Conservation (phyloP, 2,329 filamentous ascomycete species). For the Decorospora gaudefroyi region DNA sequence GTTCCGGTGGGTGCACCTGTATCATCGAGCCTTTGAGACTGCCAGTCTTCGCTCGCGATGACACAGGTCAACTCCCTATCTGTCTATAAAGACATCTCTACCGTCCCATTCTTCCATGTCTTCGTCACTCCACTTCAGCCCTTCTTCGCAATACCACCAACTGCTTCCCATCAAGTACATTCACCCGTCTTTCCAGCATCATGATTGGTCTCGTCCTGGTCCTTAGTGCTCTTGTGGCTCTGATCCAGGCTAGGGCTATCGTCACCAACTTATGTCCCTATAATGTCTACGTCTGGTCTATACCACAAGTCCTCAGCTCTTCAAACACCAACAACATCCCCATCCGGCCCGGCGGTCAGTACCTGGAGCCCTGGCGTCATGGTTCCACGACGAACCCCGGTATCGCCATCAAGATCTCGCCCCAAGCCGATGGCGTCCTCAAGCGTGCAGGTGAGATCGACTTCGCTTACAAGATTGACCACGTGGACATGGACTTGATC, state of each 20-base stretch:
- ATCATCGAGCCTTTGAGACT: no score
- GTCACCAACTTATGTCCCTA: conserved; percentile 34
- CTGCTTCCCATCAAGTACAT: conserved; percentile 3
- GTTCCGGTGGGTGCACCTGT: no score
- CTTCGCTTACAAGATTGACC: conserved; percentile 33
- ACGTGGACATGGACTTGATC: conserved; percentile 18
- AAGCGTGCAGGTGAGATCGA: conserved; percentile 26
- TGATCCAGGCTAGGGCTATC: conserved; percentile 31
- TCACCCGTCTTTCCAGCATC: conserved; percentile 1
- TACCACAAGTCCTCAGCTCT: conserved; percentile 19
- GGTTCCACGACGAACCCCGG: conserved; percentile 26
- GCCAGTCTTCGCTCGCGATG: no score
- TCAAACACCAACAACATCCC: conserved; percentile 22
- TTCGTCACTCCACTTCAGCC: conserved; percentile 20
- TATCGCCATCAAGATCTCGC: conserved; percentile 35
- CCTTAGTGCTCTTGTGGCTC: conserved; percentile 24
- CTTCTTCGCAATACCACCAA: conserved; percentile 14
- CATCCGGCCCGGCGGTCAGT: conserved; percentile 24
- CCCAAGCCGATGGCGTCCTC: conserved; percentile 27
- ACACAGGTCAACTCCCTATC: no score
- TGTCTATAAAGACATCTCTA: no score
- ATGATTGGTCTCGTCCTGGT: conserved; percentile 25
- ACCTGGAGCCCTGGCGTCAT: conserved; percentile 31
- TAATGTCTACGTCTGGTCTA: conserved; percentile 31
- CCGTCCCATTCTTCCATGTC: no score